Evolutionary conservation across 345 rosid genomes (phyloP).

Genomic region (Acer saccharum): DNA sequence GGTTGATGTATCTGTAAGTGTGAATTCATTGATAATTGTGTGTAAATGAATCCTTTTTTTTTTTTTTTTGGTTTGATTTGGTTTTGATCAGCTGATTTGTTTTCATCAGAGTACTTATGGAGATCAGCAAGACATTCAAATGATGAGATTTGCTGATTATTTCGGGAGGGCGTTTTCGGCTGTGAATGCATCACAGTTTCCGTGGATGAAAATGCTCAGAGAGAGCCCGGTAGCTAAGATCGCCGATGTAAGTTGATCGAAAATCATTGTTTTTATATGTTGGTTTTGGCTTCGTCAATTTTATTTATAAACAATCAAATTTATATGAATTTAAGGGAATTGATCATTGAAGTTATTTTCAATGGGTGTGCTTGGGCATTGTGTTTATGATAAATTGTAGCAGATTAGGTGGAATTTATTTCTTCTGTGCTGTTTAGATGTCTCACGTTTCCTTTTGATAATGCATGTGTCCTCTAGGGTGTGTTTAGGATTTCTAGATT

Average conservation of each 20-base stretch:
- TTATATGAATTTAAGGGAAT: background rate
- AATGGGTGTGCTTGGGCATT: too few relatives aligned
- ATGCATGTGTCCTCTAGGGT: background rate
- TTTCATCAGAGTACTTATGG: slow-evolving; percentile 45
- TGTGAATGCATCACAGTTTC: slow-evolving; percentile 58
- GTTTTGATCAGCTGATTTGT: background rate
- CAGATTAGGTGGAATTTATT: background rate
- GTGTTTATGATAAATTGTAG: background rate
- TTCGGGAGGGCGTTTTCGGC: slow-evolving; percentile 61
- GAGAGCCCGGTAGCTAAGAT: slow-evolving; percentile 56
- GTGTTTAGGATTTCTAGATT: background rate
- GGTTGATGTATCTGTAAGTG: slow-evolving; percentile 43
- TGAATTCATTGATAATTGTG: background rate
- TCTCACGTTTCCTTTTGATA: background rate
- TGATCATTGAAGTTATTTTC: background rate
- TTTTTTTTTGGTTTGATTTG: background rate
- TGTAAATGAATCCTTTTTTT: background rate
- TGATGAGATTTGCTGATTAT: slow-evolving; percentile 71
- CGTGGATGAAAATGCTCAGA: slow-evolving; percentile 64
- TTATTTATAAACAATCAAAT: background rate
- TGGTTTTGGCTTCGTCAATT: background rate
- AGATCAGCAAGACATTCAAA: slow-evolving; percentile 58
- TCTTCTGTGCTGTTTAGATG: background rate
- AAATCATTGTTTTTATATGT: background rate
- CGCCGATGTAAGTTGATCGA: slow-evolving; percentile 45